Percentiles rank a stretch among this genome's conserved stretches.
Evolutionary conservation across 1,284 basidiomycete species (phyloP).

Genomic region (Ustilago hordei): DNA sequence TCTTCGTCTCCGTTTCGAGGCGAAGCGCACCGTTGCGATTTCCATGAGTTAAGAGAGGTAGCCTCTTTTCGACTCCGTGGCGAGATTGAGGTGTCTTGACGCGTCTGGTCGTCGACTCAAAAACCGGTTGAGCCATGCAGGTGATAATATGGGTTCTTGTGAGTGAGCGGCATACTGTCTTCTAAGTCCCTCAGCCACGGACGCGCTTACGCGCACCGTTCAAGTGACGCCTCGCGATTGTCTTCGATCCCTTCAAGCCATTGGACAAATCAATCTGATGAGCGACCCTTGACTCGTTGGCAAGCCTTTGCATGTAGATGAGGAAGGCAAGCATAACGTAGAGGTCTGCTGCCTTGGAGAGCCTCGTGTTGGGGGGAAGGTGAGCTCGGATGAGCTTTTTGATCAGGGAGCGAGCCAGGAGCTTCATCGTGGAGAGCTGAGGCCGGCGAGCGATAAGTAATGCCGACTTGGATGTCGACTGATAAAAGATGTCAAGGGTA

Average conservation of each 20-base stretch:
- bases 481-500: too few relatives aligned
- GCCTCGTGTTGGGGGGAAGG: constrained; percentile 40
- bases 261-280: constrained; percentile 48
- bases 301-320: constrained; percentile 45
- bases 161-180: background rate
- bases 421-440: constrained; percentile 31
- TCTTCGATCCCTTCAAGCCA: constrained; percentile 32
- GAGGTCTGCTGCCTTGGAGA: constrained; percentile 48
- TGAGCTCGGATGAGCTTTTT: constrained; percentile 48
- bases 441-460: too few relatives aligned
- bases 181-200: constrained; percentile 19
- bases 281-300: constrained; percentile 44
- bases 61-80: background rate
- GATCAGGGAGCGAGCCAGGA: constrained; percentile 42
- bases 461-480: background rate
- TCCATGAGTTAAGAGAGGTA: too few relatives aligned
- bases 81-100: background rate
- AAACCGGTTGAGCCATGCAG: too few relatives aligned
- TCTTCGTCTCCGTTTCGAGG: too few relatives aligned
- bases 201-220: constrained; percentile 47
- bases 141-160: too few relatives aligned
- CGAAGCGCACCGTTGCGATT: too few relatives aligned
- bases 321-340: constrained; percentile 51
- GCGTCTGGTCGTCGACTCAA: background rate
- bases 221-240: constrained; percentile 41